Percentiles rank a stretch among this genome's conserved stretches.
Conservation (phyloP, 805 yeast genomes). For the Candida taoyuanica region DNA sequence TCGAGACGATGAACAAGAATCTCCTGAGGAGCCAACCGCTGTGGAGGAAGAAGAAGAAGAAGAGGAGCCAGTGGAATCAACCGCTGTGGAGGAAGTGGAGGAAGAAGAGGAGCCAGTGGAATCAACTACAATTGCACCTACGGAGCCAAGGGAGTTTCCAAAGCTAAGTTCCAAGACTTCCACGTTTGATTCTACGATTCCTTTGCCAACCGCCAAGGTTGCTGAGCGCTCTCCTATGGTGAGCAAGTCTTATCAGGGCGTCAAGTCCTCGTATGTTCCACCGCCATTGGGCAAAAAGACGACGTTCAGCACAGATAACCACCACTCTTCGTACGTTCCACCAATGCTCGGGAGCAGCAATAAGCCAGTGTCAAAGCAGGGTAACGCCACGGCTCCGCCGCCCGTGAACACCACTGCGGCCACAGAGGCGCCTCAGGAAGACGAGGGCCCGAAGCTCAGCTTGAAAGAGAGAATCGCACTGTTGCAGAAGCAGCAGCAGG, state of each 20-base stretch:
- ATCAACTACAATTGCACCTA: constrained; percentile 12
- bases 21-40: background rate
- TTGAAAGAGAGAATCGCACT: constrained; percentile 83
- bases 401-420: constrained; percentile 26
- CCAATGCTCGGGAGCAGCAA: constrained; percentile 20
- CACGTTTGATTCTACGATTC: constrained; percentile 9
- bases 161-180: constrained; percentile 5
- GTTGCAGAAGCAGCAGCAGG: constrained; percentile 74
- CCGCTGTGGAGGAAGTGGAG: background rate
- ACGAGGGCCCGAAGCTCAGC: constrained; percentile 69
- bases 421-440: constrained; percentile 36
- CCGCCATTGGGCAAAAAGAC: constrained; percentile 21
- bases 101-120: constrained; percentile 5
- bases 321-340: constrained; percentile 27
- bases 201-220: constrained; percentile 15
- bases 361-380: constrained; percentile 10
- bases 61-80: background rate
- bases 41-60: background rate
- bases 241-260: constrained; percentile 23
- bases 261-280: constrained; percentile 26
- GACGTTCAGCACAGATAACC: constrained; percentile 10
- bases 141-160: constrained; percentile 10
- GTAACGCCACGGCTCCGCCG: constrained; percentile 21
- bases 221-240: constrained; percentile 10
- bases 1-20: background rate